Conservation (phyloP, 2,329 filamentous ascomycete species). For the Calcarisporium arbuscula region DNA sequence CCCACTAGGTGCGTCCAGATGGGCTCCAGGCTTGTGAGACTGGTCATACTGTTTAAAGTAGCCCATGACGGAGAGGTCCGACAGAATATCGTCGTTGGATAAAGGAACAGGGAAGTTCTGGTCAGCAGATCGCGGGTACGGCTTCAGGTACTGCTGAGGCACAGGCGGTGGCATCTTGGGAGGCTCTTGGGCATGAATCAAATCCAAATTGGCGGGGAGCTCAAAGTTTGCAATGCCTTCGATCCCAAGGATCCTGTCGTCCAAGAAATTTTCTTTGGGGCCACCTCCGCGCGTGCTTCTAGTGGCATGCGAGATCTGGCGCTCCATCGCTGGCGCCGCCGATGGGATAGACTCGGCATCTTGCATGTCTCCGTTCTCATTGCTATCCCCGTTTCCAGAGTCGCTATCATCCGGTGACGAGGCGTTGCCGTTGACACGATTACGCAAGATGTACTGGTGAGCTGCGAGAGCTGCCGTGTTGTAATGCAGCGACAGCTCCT, state of each 20-base stretch:
- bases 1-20: slow-evolving; percentile 48
- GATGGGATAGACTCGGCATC: slow-evolving; percentile 40
- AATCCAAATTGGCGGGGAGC: slow-evolving; percentile 51
- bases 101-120: slow-evolving; percentile 49
- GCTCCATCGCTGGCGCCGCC: slow-evolving; percentile 55
- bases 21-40: slow-evolving; percentile 46
- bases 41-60: slow-evolving; percentile 51
- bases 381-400: slow-evolving; percentile 44
- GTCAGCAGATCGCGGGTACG: slow-evolving; percentile 46
- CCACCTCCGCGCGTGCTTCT: slow-evolving; percentile 55
- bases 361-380: slow-evolving; percentile 42
- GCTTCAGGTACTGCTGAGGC: slow-evolving; percentile 53
- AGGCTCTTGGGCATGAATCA: slow-evolving; percentile 46
- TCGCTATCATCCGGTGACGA: slow-evolving; percentile 49
- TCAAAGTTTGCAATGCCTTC: slow-evolving; percentile 56
- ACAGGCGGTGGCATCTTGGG: slow-evolving; percentile 53
- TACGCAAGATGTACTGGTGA: slow-evolving; percentile 54
- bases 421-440: slow-evolving; percentile 44
- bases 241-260: slow-evolving; percentile 52
- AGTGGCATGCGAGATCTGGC: slow-evolving; percentile 57
- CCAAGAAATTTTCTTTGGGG: slow-evolving; percentile 47
- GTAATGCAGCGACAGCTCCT: slow-evolving; percentile 60
- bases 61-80: slow-evolving; percentile 53
- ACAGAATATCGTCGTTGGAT: slow-evolving; percentile 44
- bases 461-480: slow-evolving; percentile 56